phyloP scores from a whole-genome alignment of 208 protist species.

The Angomonas desouzai region DNA sequence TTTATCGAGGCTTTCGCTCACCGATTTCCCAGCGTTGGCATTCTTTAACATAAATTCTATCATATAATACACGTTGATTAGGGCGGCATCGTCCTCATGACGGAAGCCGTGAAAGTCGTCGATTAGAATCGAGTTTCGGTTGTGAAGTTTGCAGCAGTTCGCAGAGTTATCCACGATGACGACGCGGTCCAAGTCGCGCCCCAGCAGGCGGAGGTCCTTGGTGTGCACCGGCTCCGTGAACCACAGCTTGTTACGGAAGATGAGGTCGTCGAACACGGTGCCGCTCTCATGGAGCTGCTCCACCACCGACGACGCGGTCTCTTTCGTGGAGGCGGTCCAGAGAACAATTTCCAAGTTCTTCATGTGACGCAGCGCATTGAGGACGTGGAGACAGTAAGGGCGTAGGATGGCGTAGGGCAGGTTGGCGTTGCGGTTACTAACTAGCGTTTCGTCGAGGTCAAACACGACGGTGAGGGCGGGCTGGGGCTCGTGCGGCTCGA shows the following conservation, averaged over 20 bases:
- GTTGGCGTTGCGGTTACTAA: conserved; percentile 75
- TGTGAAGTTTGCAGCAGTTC: conserved; percentile 89
- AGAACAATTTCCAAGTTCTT: conserved; percentile 87
- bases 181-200: conserved; percentile 84
- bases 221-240: conserved; percentile 90
- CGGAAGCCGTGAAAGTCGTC: conserved; percentile 84
- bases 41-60: conserved; percentile 63
- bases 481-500: conserved; percentile 40
- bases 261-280: conserved; percentile 83
- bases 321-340: conserved; percentile 91
- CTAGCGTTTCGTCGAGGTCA: conserved; percentile 92
- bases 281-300: conserved; percentile 71
- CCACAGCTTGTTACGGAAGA: conserved; percentile 86
- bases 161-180: conserved; percentile 91
- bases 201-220: conserved; percentile 90
- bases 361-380: conserved; percentile 84
- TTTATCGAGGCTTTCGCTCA: conserved; percentile 41
- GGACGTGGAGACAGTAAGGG: conserved; percentile 82
- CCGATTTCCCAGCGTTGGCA: conserved; percentile 28
- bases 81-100: conserved; percentile 53
- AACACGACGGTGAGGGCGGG: conserved; percentile 86
- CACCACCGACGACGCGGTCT: conserved; percentile 80
- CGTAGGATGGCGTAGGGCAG: conserved; percentile 64
- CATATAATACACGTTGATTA: conserved; percentile 90
- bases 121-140: conserved; percentile 77